Base-by-base conservation (phyloP, 805 yeast species). In the Metschnikowia cubensis region DNA sequence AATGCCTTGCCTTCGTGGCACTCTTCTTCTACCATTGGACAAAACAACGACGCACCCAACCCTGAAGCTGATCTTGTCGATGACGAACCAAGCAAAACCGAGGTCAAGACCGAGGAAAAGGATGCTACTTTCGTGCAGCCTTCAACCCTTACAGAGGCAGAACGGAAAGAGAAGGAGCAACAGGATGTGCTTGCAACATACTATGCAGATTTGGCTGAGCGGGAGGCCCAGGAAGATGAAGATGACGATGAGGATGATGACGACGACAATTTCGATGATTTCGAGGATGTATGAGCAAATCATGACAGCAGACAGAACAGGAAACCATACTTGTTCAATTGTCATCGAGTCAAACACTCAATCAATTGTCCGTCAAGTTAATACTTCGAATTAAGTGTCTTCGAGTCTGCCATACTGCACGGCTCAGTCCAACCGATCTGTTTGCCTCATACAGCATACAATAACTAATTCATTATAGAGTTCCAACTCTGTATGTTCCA, bases 1-100 rank as follows among this genome's bases (percentile, higher is more conserved):
- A 94, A 94, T 65, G 97, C 97, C 3, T 76, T 94, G 57, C 99
- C 99, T 6, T 85, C 94, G 29, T 94, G 99, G 99, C 96, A 94
- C 65, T 82, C 86, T 56, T 85, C 85, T 58, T 83, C 92, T 63
- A 91, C 99, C 0, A 92, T 92, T 57, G 96, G 96, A 42, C 76
- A 83, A 57, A 68, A 77, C 13, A 75, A 84, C 15, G 57, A 52
- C 13, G 41, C 33, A 8, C 48, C n/a, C 21, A 38, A 32, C 34
- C 35, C 41, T 8, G 59, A 60, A 3, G 55, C 17, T 3, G 47
- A 36, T 6, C 35, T 45, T 13, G 48, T 69, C 39, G 68, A 61
- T 31, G 63, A 52, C 17, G 45, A 62, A 39, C 51, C 62, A n/a
- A 59, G 56, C 21, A 51, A 35, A 22, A 17, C 47, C 14, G 53